Evolutionary conservation across 768 basidiomycete genomes (phyloP).

Genomic region (Dacryopinax primogenitus): DNA sequence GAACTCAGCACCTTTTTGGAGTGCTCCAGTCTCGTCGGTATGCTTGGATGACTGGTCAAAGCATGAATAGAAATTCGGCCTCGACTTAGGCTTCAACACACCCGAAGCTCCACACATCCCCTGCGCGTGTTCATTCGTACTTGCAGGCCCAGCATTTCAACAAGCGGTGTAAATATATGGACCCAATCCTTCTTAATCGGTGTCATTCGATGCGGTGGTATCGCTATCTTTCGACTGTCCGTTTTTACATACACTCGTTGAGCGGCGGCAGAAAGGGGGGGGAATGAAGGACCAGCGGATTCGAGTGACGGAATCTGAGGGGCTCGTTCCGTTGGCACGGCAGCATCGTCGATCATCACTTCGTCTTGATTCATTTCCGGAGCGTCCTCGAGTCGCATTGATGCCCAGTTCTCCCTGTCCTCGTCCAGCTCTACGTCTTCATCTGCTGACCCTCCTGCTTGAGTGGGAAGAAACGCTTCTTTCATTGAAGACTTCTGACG

Average conservation of each 20-base stretch:
- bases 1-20: slow-evolving; percentile 96
- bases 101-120: slow-evolving; percentile 83
- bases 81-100: slow-evolving; percentile 31
- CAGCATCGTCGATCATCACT: slow-evolving; percentile 45
- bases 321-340: slow-evolving; percentile 22
- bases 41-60: slow-evolving; percentile 75
- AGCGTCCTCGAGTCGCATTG: slow-evolving; percentile 18
- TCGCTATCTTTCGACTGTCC: slow-evolving; percentile 76
- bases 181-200: slow-evolving; percentile 95
- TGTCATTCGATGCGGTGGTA: slow-evolving; percentile 96
- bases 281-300: slow-evolving; percentile 51
- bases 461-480: slow-evolving; percentile 9
- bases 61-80: not conserved
- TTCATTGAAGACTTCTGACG: slow-evolving; percentile 1
- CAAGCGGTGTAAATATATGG: slow-evolving; percentile 85
- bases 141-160: slow-evolving; percentile 87
- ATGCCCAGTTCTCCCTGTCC: slow-evolving; percentile 23
- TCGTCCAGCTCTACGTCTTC: slow-evolving; percentile 22
- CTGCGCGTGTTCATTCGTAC: slow-evolving; percentile 93
- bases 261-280: slow-evolving; percentile 50
- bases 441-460: slow-evolving; percentile 13
- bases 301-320: slow-evolving; percentile 22
- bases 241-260: slow-evolving; percentile 50
- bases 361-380: slow-evolving; percentile 51
- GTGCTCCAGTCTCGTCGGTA: slow-evolving; percentile 80